Evolutionary conservation across 2,329 filamentous ascomycete genomes (phyloP).

Genomic region (Aspergillus sp.): DNA sequence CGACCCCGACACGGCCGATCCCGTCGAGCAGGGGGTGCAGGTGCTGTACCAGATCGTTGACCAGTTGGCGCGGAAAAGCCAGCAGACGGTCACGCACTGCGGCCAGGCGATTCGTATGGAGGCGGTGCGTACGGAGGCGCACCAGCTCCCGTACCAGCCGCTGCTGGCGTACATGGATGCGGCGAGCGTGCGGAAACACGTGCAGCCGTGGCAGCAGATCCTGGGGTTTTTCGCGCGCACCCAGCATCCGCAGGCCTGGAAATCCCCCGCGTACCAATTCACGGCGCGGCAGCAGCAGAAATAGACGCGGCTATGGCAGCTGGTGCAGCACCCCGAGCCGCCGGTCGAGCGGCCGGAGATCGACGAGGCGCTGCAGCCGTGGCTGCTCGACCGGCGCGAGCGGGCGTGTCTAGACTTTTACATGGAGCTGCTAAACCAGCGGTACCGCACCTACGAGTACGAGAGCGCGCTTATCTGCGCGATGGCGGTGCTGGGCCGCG

Average conservation of each 20-base stretch:
- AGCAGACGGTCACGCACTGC: background rate
- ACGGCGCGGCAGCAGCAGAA: background rate
- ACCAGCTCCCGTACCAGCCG: background rate
- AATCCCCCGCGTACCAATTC: background rate
- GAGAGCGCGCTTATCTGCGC: constrained; percentile 1
- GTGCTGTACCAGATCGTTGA: no score
- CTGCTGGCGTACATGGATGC: background rate
- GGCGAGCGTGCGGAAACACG: background rate
- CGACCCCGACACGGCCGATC: background rate
- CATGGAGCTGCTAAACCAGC: constrained; percentile 2
- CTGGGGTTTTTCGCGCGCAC: background rate
- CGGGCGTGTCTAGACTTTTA: background rate
- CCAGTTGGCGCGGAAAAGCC: background rate
- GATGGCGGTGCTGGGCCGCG: background rate
- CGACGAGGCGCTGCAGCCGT: background rate
- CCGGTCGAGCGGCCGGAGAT: background rate
- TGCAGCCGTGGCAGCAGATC: background rate
- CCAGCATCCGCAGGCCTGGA: background rate
- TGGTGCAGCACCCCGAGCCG: background rate
- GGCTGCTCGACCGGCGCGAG: background rate
- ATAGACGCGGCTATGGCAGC: background rate
- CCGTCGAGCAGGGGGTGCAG: no score
- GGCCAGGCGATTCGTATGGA: background rate
- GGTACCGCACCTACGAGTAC: background rate
- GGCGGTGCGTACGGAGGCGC: no score